Conservation (phyloP, 2,329 filamentous ascomycete species). For the Apiospora phragmitis region DNA sequence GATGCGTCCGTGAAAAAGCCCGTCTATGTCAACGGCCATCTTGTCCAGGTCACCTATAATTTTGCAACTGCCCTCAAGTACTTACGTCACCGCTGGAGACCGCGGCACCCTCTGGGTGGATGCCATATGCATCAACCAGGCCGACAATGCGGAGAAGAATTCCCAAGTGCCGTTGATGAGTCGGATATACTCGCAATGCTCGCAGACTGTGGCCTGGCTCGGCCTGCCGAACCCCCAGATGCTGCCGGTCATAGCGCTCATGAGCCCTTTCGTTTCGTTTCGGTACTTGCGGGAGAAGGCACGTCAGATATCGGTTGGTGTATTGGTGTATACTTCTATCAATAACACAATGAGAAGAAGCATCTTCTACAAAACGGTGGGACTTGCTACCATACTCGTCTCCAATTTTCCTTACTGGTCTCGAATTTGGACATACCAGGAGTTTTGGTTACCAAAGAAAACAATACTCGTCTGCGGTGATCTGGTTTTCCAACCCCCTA, state of each 20-base stretch:
- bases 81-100: background rate
- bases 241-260: background rate
- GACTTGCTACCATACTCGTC: background rate
- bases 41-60: background rate
- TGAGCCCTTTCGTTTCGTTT: background rate
- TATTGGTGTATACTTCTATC: background rate
- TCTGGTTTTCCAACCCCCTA: background rate
- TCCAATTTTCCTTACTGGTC: background rate
- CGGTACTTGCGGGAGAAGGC: background rate
- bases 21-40: background rate
- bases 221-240: background rate
- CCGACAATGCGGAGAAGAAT: background rate
- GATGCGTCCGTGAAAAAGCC: background rate
- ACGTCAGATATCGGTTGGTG: background rate
- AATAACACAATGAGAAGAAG: background rate
- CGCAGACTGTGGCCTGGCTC: background rate
- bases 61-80: background rate
- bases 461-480: background rate
- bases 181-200: conserved; percentile 10
- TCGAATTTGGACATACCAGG: background rate
- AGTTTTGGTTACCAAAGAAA: background rate
- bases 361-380: background rate
- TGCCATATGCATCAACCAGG: conserved; percentile 20
- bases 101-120: conserved; percentile 14
- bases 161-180: conserved; percentile 14